These are phyloP conservation scores for Bombardia bombarda DNA, from an alignment of 495 filamentous ascomycete species.

Conservation along the genomic window DNA sequence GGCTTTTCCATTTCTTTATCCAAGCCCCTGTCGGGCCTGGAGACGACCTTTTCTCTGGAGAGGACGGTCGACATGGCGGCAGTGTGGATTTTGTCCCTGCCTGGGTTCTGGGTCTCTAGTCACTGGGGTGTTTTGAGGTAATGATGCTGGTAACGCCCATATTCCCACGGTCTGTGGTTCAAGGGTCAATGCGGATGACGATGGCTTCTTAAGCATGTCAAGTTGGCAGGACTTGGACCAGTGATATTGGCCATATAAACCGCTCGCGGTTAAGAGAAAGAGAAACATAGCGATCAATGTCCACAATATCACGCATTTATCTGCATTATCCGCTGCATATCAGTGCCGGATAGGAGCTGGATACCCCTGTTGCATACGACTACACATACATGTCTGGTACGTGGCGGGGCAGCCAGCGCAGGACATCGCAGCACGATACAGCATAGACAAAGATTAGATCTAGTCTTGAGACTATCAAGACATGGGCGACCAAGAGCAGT, in stretches of 20 bases:
- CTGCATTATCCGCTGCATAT: not conserved
- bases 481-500: too few species aligned
- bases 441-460: not conserved
- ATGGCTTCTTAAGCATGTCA: not conserved
- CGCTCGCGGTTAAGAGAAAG: too few species aligned
- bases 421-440: too few species aligned
- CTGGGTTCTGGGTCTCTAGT: too few species aligned
- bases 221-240: not conserved
- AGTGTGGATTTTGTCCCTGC: not conserved
- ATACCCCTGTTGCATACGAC: not conserved
- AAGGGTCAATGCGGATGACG: not conserved
- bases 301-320: slow-evolving; percentile 8
- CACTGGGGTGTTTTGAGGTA: too few species aligned
- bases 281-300: slow-evolving; percentile 2
- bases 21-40: slow-evolving; percentile 1
- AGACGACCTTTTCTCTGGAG: not conserved
- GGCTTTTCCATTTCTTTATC: slow-evolving; percentile 6
- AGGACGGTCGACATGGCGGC: slow-evolving; percentile 19
- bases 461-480: too few species aligned
- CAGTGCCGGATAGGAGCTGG: not conserved
- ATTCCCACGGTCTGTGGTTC: not conserved
- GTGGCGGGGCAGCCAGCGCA: not conserved
- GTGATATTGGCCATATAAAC: not conserved
- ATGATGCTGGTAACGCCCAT: not conserved
- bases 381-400: too few species aligned